Evolutionary conservation across 2,329 filamentous ascomycete genomes (phyloP).

Genomic region (Ophiostoma sp.): DNA sequence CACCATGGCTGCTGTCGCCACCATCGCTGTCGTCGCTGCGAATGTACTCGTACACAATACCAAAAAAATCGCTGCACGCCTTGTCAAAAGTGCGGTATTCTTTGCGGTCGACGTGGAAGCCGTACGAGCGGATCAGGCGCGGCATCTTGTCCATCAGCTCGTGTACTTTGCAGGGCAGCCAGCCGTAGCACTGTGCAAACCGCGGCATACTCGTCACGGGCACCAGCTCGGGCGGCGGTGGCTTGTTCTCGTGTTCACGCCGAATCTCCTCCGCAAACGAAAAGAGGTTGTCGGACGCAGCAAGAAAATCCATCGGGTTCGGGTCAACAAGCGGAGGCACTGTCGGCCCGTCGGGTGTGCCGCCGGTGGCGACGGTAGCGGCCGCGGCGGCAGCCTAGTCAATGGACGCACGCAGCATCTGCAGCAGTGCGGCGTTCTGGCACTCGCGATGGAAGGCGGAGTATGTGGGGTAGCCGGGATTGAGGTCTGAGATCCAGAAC

Average conservation of each 20-base stretch:
- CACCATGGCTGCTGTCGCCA: not conserved
- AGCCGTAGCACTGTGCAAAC: constrained; percentile 20
- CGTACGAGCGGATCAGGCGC: not conserved
- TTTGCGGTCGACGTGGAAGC: not conserved
- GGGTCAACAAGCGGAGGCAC: not conserved
- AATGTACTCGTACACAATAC: constrained; percentile 22
- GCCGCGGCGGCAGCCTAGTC: constrained; percentile 10
- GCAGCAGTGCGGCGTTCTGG: constrained; percentile 18
- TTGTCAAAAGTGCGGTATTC: constrained; percentile 9
- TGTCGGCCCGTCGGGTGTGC: not conserved
- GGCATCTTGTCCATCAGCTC: constrained; percentile 19
- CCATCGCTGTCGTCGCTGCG: constrained; percentile 10
- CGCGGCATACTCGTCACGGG: constrained; percentile 19
- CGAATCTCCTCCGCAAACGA: not conserved
- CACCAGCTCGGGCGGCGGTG: constrained; percentile 3
- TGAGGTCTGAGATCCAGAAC: not conserved
- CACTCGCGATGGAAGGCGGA: constrained; percentile 21
- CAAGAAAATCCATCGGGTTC: not conserved
- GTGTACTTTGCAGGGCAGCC: constrained; percentile 20
- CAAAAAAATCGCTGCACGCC: constrained; percentile 16
- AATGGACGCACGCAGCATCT: constrained; percentile 15
- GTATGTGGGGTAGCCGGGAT: not conserved
- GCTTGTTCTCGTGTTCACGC: not conserved
- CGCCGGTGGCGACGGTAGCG: not conserved
- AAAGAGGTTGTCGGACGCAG: not conserved